phyloP scores from a whole-genome alignment of 1,284 basidiomycete species.

The Austroboletus rostrupii region DNA sequence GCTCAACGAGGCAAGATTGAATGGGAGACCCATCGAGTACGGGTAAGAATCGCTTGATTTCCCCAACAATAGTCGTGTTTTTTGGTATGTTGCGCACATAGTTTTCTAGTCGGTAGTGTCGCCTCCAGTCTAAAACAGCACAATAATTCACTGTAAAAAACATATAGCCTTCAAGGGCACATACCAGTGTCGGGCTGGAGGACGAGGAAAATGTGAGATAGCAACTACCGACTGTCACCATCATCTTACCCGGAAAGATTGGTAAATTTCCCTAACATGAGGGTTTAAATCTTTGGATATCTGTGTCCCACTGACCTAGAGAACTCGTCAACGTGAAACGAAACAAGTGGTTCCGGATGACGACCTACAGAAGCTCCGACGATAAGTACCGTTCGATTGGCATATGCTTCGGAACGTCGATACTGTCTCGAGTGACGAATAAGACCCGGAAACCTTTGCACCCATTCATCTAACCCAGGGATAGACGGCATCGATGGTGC shows the following conservation, averaged over 20 bases:
- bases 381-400: conserved; percentile 41
- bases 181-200: conserved; percentile 6
- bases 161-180: not conserved
- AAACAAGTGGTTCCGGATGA: not conserved
- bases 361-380: conserved; percentile 34
- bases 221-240: not conserved
- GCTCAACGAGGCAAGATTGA: conserved; percentile 12
- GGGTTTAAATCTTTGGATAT: conserved; percentile 8
- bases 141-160: not conserved
- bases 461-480: conserved; percentile 29
- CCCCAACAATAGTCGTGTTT: conserved; percentile 16
- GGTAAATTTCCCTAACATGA: not conserved
- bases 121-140: not conserved
- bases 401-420: conserved; percentile 36
- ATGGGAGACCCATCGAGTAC: conserved; percentile 8
- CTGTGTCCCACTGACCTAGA: conserved; percentile 7
- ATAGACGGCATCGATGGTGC: conserved; percentile 7
- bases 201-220: not conserved
- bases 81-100: conserved; percentile 6
- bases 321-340: not conserved
- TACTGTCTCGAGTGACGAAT: conserved; percentile 45
- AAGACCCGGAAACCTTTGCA: conserved; percentile 30
- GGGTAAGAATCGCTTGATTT: conserved; percentile 13
- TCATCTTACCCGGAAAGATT: conserved; percentile 9
- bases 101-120: not conserved